Evolutionary conservation across 2,329 filamentous ascomycete genomes (phyloP).

Genomic region (Ophiostoma montium): DNA sequence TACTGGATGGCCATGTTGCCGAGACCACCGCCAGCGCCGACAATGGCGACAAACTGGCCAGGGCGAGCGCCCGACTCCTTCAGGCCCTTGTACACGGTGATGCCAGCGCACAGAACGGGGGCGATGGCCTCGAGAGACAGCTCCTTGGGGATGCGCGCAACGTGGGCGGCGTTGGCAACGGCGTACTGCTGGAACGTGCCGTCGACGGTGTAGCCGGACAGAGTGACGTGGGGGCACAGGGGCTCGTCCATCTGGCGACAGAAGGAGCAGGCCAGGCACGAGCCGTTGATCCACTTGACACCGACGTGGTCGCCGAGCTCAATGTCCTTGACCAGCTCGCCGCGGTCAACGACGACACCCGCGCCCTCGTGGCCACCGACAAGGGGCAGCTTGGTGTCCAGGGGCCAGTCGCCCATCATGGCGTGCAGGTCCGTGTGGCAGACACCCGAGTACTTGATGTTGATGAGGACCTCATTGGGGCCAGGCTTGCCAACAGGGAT

Average conservation of each 20-base stretch:
- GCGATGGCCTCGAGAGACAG: constrained; percentile 58
- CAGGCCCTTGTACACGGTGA: constrained; percentile 29
- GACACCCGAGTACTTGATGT: constrained; percentile 20
- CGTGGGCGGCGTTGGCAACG: constrained; percentile 73
- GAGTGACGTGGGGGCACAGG: constrained; percentile 57
- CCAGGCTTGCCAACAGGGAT: constrained; percentile 61
- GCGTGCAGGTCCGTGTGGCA: constrained; percentile 20
- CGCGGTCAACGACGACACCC: constrained; percentile 75
- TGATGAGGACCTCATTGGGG: constrained; percentile 18
- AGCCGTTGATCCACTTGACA: constrained; percentile 87
- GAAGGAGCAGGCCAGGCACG: constrained; percentile 71
- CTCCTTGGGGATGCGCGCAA: constrained; percentile 68
- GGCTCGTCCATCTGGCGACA: constrained; percentile 72
- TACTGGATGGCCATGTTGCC: constrained; percentile 32
- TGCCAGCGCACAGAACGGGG: constrained; percentile 35
- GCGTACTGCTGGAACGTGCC: constrained; percentile 89
- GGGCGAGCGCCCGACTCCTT: constrained; percentile 22
- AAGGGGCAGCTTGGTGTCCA: constrained; percentile 19
- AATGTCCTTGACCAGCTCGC: constrained; percentile 57
- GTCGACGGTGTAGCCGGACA: constrained; percentile 88
- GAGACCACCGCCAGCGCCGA: constrained; percentile 35
- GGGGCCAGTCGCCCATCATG: constrained; percentile 15
- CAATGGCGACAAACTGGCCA: constrained; percentile 27
- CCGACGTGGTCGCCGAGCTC: constrained; percentile 75
- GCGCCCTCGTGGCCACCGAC: constrained; percentile 56